A percentile compares a stretch with the other conserved stretches of the same genome.
Conservation (phyloP, 768 basidiomycete species). For the Panus rudis region DNA sequence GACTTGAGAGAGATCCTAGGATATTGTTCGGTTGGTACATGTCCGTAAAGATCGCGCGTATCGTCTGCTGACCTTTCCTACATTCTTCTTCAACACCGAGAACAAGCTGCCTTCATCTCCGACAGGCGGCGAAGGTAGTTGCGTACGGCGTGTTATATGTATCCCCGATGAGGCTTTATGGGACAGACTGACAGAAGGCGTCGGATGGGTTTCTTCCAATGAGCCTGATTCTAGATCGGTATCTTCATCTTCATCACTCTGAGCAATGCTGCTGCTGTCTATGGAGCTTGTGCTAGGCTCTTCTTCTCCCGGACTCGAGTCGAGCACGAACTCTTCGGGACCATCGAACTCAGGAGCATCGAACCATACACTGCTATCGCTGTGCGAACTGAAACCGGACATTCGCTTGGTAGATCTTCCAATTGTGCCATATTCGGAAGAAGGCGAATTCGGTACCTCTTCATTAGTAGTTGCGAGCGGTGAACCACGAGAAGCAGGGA, state of each 20-base stretch:
- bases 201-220: conserved; percentile 1
- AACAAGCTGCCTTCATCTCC: conserved; percentile 81
- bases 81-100: conserved; percentile 78
- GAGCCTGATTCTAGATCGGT: conserved; percentile 7
- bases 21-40: background rate
- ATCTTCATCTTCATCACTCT: background rate
- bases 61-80: conserved; percentile 59
- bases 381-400: conserved; percentile 20
- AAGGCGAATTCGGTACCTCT: conserved; percentile 25
- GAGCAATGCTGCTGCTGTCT: background rate
- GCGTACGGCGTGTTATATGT: conserved; percentile 46
- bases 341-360: conserved; percentile 66
- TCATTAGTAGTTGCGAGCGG: conserved; percentile 41
- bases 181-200: background rate
- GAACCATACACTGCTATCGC: conserved; percentile 56
- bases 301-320: conserved; percentile 45
- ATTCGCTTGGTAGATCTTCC: conserved; percentile 12
- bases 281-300: background rate
- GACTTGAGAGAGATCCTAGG: conserved; percentile 74
- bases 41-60: conserved; percentile 2
- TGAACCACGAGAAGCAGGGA: conserved; percentile 19
- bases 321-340: conserved; percentile 63
- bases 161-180: no score
- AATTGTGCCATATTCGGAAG: conserved; percentile 10
- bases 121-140: conserved; percentile 51